Evolutionary conservation across 495 filamentous ascomycete species (phyloP).

Genomic region (Jackrogersella multiformis): DNA sequence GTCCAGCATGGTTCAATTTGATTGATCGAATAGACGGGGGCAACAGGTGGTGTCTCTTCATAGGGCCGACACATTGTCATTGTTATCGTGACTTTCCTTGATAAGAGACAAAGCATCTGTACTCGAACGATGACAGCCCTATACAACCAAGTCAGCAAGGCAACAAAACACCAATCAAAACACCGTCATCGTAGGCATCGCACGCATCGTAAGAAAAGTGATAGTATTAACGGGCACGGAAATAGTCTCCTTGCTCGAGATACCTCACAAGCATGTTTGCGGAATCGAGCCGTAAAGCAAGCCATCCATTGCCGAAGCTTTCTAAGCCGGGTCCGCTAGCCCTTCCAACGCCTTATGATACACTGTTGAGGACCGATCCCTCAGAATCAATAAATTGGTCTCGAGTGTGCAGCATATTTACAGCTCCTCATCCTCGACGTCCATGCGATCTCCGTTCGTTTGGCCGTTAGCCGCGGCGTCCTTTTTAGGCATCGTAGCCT

Average conservation of each 20-base stretch:
- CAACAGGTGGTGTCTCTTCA: background rate
- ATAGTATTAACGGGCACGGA: background rate
- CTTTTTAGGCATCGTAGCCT: slow-evolving; percentile 74
- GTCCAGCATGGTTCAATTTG: background rate
- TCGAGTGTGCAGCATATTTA: slow-evolving; percentile 35
- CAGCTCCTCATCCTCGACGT: slow-evolving; percentile 60
- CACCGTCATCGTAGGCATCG: background rate
- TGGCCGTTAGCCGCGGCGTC: slow-evolving; percentile 61
- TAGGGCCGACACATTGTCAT: slow-evolving; percentile 10
- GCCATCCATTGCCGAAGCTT: slow-evolving; percentile 30
- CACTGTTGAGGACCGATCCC: slow-evolving; percentile 33
- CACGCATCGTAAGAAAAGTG: background rate
- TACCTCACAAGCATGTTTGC: slow-evolving; percentile 15
- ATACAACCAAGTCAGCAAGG: slow-evolving; percentile 5
- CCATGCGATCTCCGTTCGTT: slow-evolving; percentile 65
- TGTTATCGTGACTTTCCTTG: slow-evolving; percentile 10
- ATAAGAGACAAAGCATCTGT: background rate
- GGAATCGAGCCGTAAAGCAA: slow-evolving; percentile 21
- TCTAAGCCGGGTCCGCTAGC: slow-evolving; percentile 42
- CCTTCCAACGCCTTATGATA: slow-evolving; percentile 51
- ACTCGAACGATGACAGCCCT: background rate
- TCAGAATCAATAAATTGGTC: slow-evolving; percentile 22
- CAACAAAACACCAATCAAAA: background rate
- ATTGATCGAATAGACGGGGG: background rate
- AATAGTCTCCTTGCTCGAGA: slow-evolving; percentile 11